phyloP scores from a whole-genome alignment of 306 rosid genomes.

The Prunus mongolica region DNA sequence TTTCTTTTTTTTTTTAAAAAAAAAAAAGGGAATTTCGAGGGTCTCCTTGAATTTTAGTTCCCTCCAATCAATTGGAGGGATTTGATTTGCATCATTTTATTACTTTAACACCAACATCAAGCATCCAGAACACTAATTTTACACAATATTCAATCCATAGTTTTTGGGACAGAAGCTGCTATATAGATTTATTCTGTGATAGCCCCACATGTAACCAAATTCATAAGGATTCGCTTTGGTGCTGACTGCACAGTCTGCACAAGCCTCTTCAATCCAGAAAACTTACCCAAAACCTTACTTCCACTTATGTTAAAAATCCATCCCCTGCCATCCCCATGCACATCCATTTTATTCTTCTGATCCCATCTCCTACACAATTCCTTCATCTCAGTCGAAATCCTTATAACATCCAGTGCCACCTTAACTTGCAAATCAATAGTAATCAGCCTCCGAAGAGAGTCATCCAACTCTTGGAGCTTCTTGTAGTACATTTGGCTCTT shows the following conservation, averaged over 20 bases:
- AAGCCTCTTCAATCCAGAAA: slow-evolving; percentile 7
- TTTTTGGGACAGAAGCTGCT: too few relatives aligned
- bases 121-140: too few relatives aligned
- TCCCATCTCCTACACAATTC: background rate
- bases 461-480: slow-evolving; percentile 14
- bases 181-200: background rate
- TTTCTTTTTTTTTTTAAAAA: too few relatives aligned
- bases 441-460: slow-evolving; percentile 8
- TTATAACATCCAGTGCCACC: background rate
- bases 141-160: too few relatives aligned
- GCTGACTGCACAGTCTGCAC: background rate
- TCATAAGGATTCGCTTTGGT: background rate
- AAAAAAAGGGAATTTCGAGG: too few relatives aligned
- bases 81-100: too few relatives aligned
- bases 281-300: background rate
- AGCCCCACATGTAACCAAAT: background rate
- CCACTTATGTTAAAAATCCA: background rate
- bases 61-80: too few relatives aligned
- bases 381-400: background rate
- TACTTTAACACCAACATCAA: too few relatives aligned
- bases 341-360: background rate
- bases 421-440: slow-evolving; percentile 4
- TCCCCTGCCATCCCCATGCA: background rate
- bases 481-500: slow-evolving; percentile 8
- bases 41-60: too few relatives aligned